Evolutionary conservation across 495 filamentous ascomycete genomes (phyloP).

Genomic region (Aspergillus leporis): DNA sequence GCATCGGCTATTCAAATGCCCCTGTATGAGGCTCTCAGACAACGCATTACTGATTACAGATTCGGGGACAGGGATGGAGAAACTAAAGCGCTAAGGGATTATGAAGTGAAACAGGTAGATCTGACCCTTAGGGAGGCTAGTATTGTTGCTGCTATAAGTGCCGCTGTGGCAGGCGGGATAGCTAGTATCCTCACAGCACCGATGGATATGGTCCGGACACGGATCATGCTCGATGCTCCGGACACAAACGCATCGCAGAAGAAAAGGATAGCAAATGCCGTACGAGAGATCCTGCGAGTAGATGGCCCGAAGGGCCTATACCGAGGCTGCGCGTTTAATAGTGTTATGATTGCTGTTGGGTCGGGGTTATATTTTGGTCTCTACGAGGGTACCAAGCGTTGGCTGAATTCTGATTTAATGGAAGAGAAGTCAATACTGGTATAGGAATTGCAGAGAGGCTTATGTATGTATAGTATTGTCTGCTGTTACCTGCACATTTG

Average conservation of each 20-base stretch:
- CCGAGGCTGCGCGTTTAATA: not conserved
- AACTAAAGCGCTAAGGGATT: not conserved
- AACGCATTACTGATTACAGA: not conserved
- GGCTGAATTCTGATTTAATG: not conserved
- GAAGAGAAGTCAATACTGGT: not conserved
- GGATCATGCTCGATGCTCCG: not conserved
- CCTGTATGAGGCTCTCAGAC: not conserved
- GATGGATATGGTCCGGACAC: not conserved
- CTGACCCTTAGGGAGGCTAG: not conserved
- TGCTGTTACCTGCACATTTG: not conserved
- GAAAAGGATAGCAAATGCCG: not conserved
- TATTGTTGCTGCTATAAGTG: not conserved
- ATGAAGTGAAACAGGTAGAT: not conserved
- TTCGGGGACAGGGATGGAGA: not conserved
- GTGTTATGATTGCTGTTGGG: not conserved
- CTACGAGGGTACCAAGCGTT: not conserved
- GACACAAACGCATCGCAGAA: not conserved
- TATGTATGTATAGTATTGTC: not conserved
- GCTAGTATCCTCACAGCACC: not conserved
- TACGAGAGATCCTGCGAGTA: not conserved
- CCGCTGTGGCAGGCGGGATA: not conserved
- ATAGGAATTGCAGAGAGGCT: not conserved
- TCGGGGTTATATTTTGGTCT: conserved; percentile 2
- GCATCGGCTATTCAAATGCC: not conserved
- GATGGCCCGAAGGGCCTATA: not conserved